phyloP scores from a whole-genome alignment of 2,329 filamentous ascomycete species.

The Mycosphaerelloides madeirae region DNA sequence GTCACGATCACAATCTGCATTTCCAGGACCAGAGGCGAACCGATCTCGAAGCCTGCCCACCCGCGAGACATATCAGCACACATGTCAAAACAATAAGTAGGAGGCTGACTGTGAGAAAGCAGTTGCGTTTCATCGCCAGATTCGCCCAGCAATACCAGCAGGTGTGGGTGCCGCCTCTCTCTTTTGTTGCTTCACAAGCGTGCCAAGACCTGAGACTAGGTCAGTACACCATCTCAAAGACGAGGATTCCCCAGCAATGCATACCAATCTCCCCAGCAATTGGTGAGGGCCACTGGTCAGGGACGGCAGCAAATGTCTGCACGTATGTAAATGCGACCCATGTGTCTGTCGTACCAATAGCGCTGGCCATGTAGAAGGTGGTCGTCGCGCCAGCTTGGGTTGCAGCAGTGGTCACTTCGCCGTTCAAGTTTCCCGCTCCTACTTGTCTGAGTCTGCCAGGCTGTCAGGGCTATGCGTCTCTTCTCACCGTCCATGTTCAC shows the following conservation, averaged over 20 bases:
- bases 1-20: slow-evolving; percentile 19
- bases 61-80: background rate
- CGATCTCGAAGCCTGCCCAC: too few relatives aligned
- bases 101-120: background rate
- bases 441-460: slow-evolving; percentile 20
- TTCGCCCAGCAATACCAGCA: slow-evolving; percentile 7
- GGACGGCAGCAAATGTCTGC: slow-evolving; percentile 28
- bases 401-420: slow-evolving; percentile 11
- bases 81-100: background rate
- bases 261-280: slow-evolving; percentile 25
- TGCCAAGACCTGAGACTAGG: slow-evolving; percentile 15
- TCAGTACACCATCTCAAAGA: too few relatives aligned
- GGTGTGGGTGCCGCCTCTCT: slow-evolving; percentile 4
- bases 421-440: slow-evolving; percentile 7
- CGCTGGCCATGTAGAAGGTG: slow-evolving; percentile 20
- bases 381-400: slow-evolving; percentile 22
- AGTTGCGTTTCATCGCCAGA: slow-evolving; percentile 1
- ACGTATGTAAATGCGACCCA: slow-evolving; percentile 27
- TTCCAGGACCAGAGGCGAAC: slow-evolving; percentile 15
- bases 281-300: slow-evolving; percentile 25
- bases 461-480: background rate
- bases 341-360: slow-evolving; percentile 16
- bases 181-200: slow-evolving; percentile 6
- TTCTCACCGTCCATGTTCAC: background rate
- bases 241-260: slow-evolving; percentile 19